A percentile compares a stretch with the other conserved stretches of the same genome.
Conservation (phyloP, 2,329 filamentous ascomycete species). For the Sporothrix phasma region DNA sequence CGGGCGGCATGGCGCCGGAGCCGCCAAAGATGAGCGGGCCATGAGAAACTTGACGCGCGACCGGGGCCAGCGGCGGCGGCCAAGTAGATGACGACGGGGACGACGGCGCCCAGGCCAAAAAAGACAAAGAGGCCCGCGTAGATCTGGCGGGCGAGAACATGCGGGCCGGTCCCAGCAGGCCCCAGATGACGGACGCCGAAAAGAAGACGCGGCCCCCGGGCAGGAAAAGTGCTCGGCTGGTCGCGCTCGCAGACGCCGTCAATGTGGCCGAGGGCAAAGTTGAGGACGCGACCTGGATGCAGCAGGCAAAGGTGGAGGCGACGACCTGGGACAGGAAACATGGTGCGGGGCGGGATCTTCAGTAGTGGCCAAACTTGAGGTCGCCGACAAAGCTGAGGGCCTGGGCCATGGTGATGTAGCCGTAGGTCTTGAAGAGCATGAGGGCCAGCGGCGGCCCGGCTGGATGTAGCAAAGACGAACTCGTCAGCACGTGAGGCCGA, state of each 20-base stretch:
- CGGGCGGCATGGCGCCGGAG: slow-evolving; percentile 48
- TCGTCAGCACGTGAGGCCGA: slow-evolving; percentile 63
- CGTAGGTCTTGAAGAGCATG: slow-evolving; percentile 72
- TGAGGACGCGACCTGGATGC: slow-evolving; percentile 57
- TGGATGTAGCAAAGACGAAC: slow-evolving; percentile 63
- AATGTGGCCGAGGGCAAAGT: slow-evolving; percentile 52
- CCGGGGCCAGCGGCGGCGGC: slow-evolving; percentile 40
- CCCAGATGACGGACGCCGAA: slow-evolving; percentile 57
- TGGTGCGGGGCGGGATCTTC: slow-evolving; percentile 54
- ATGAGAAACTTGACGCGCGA: slow-evolving; percentile 45
- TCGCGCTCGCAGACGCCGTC: slow-evolving; percentile 50
- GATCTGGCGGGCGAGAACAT: slow-evolving; percentile 53
- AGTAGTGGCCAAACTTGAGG: slow-evolving; percentile 60
- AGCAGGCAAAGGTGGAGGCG: slow-evolving; percentile 55
- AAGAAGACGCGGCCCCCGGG: slow-evolving; percentile 56
- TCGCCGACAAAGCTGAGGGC: slow-evolving; percentile 56
- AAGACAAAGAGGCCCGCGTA: slow-evolving; percentile 52
- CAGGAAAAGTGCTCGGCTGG: slow-evolving; percentile 52
- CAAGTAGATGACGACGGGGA: slow-evolving; percentile 43
- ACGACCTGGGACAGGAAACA: slow-evolving; percentile 58
- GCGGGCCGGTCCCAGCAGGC: slow-evolving; percentile 52
- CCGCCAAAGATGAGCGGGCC: slow-evolving; percentile 56
- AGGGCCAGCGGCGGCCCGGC: slow-evolving; percentile 58
- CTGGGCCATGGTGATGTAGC: slow-evolving; percentile 58
- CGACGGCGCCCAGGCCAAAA: slow-evolving; percentile 46